A percentile compares a stretch with the other conserved stretches of the same genome.
phyloP scores from a whole-genome alignment of 1,139 yeast species.

The Debaryomyces sp. region DNA sequence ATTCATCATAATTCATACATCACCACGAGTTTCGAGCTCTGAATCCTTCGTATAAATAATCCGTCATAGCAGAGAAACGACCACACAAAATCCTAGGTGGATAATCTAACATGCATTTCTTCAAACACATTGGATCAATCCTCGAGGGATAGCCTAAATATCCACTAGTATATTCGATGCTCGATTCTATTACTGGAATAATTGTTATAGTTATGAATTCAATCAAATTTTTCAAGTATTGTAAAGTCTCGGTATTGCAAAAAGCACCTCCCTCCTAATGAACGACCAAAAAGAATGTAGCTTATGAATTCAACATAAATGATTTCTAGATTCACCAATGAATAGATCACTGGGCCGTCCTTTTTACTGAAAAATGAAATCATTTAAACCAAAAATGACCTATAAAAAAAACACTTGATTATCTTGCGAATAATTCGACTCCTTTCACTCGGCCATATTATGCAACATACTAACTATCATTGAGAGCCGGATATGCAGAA shows the following conservation, averaged over 20 bases:
- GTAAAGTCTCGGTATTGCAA: background rate
- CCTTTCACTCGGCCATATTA: background rate
- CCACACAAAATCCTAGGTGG: background rate
- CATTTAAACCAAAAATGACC: slow-evolving; percentile 10
- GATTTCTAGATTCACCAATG: slow-evolving; percentile 5
- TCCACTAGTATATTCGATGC: background rate
- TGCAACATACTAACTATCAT: background rate
- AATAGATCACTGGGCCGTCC: background rate
- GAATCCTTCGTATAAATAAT: background rate
- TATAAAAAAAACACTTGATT: background rate
- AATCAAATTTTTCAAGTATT: background rate
- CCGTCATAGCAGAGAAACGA: background rate
- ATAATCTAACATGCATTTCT: slow-evolving; percentile 7
- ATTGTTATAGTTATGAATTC: background rate
- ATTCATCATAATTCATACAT: background rate
- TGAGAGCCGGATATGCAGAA: background rate
- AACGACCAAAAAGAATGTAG: background rate
- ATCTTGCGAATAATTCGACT: background rate
- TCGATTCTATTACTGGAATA: background rate
- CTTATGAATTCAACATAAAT: slow-evolving; percentile 8
- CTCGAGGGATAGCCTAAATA: slow-evolving; percentile 12
- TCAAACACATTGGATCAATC: slow-evolving; percentile 12
- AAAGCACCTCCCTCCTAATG: background rate
- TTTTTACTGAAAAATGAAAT: slow-evolving; percentile 10
- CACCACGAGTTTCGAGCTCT: background rate